phyloP scores from a whole-genome alignment of 2,329 filamentous ascomycete genomes.

The Cucurbitaria berberidis region DNA sequence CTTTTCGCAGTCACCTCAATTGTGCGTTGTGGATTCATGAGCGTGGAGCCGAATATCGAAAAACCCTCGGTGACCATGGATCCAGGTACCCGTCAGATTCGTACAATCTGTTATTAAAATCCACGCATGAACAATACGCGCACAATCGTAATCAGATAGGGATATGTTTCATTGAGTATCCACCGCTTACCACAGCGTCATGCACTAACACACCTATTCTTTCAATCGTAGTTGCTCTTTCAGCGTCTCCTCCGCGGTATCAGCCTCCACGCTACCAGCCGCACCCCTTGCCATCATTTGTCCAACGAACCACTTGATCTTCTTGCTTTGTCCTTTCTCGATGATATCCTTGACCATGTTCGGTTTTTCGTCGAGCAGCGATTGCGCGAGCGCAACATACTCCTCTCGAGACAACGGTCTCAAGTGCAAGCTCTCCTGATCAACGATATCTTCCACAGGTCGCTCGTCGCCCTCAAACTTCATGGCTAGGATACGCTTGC shows the following conservation, averaged over 20 bases:
- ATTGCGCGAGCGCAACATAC: constrained; percentile 62
- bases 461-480: constrained; percentile 61
- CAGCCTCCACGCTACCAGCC: constrained; percentile 67
- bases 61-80: not conserved
- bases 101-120: not conserved
- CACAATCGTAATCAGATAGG: not conserved
- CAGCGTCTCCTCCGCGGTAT: constrained; percentile 62
- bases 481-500: constrained; percentile 64
- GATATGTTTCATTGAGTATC: constrained; percentile 7
- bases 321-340: constrained; percentile 66
- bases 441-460: constrained; percentile 60
- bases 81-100: not conserved
- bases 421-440: constrained; percentile 62
- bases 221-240: constrained; percentile 52
- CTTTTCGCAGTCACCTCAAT: too few relatives aligned
- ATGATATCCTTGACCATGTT: constrained; percentile 66
- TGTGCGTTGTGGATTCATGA: too few relatives aligned
- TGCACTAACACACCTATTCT: not conserved
- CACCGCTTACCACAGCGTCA: not conserved
- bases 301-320: constrained; percentile 71
- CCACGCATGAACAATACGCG: not conserved
- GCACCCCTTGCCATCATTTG: constrained; percentile 69
- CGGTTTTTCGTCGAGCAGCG: constrained; percentile 61
- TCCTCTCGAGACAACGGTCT: constrained; percentile 61
- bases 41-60: not conserved